Percentiles rank a stretch among this genome's conserved stretches.
Evolutionary conservation across 768 basidiomycete genomes (phyloP).

Genomic region (Floccularia luteovirens): DNA sequence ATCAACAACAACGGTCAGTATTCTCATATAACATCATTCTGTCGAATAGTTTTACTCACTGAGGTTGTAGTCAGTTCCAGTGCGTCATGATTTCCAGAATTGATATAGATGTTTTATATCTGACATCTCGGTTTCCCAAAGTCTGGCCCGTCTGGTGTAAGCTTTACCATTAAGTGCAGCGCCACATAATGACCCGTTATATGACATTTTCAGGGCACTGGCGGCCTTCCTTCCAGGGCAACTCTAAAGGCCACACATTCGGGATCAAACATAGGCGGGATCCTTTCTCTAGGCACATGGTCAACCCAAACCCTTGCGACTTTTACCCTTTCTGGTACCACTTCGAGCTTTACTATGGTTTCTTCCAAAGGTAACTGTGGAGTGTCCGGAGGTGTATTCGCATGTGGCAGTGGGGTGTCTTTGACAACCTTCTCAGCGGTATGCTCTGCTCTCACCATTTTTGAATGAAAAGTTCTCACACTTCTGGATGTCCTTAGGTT

Average conservation of each 20-base stretch:
- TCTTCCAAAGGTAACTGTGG: constrained; percentile 55
- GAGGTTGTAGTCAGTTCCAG: constrained; percentile 8
- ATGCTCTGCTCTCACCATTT: constrained; percentile 12
- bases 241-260: constrained; percentile 33
- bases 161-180: constrained; percentile 2
- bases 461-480: constrained; percentile 3
- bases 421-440: constrained; percentile 46
- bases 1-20: constrained; percentile 20
- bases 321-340: constrained; percentile 37
- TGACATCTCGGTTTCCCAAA: not conserved
- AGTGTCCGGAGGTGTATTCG: constrained; percentile 33
- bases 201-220: constrained; percentile 13
- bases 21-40: not conserved
- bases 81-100: constrained; percentile 4
- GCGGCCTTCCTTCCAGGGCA: constrained; percentile 34
- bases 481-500: constrained; percentile 21
- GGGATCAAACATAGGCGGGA: constrained; percentile 35
- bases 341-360: constrained; percentile 46
- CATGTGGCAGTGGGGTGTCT: constrained; percentile 45
- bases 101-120: not conserved
- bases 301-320: constrained; percentile 55
- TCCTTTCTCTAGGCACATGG: constrained; percentile 51
- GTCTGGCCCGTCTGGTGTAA: constrained; percentile 10
- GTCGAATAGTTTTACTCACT: not conserved
- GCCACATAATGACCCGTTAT: too few species aligned